phyloP scores from a whole-genome alignment of 352 stramenopile genomes.

The Aphanomyces cochlioides region DNA sequence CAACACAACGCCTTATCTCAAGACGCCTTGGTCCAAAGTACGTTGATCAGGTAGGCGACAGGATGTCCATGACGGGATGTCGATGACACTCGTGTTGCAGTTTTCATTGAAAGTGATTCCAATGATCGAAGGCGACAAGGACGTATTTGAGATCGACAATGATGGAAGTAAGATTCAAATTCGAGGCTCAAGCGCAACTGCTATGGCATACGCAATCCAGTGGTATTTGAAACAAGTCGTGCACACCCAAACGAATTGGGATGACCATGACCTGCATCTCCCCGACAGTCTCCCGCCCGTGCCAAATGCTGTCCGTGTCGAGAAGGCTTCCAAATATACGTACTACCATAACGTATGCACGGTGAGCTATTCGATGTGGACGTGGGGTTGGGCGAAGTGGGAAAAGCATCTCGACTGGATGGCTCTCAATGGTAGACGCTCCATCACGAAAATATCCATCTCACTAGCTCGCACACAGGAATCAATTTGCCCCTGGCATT shows the following conservation, averaged over 20 bases:
- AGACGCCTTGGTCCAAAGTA: constrained; percentile 16
- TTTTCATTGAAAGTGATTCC: constrained; percentile 53
- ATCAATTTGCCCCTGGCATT: constrained; percentile 92
- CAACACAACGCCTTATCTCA: constrained; percentile 11
- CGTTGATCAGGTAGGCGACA: constrained; percentile 17
- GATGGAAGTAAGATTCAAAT: constrained; percentile 51
- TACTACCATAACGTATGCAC: constrained; percentile 93
- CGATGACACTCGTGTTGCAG: constrained; percentile 21
- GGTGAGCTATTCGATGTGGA: constrained; percentile 87
- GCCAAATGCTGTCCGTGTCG: constrained; percentile 38
- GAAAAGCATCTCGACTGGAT: constrained; percentile 91
- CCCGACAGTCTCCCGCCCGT: constrained; percentile 49
- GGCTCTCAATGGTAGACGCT: constrained; percentile 69
- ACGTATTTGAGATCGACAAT: constrained; percentile 61
- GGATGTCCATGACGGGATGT: neutral
- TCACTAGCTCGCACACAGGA: constrained; percentile 31
- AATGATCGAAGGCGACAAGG: constrained; percentile 39
- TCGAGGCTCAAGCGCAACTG: constrained; percentile 48
- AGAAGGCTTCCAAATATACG: constrained; percentile 68
- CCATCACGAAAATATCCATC: neutral
- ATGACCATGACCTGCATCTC: constrained; percentile 64
- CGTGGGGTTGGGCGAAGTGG: constrained; percentile 85
- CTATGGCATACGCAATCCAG: constrained; percentile 68
- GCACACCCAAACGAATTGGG: constrained; percentile 75
- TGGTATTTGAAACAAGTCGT: constrained; percentile 71